Base-by-base conservation (phyloP, 441 rosid genomes). In the Croton setiger region DNA sequence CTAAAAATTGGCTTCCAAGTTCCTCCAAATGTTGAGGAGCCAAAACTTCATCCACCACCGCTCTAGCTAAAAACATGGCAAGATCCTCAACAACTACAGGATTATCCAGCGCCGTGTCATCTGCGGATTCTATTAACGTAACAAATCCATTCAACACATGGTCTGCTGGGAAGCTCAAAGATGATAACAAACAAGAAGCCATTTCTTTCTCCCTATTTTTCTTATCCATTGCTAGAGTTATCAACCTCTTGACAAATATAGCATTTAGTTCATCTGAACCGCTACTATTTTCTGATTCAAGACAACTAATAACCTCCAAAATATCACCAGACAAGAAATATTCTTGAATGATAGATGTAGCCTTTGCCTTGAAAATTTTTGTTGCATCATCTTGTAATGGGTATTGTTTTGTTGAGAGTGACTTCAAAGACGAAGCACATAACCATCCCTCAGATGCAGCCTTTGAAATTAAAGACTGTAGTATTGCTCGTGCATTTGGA, bases 371-470 rank as follows among this genome's bases (percentile, higher is more conserved):
- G 75, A 88, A 88, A 21, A 48, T 70, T 69, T 60, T 82, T n/a
- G 87, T 62, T 39, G 76, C 77, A 53, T 63, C 52, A 70, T 84
- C 88, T 69, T 80, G 83, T 36, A 83, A 70, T 23, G 73, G 61
- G 67, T 27, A 77, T 64, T 75, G 85, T 41, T 57, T 64, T 0
- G 85, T 44, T 1, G 88, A 77, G 59, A 88, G 75, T 5, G 89
- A 76, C 71, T 83, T 89, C 80, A 89, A 72, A 68, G 92, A 84
- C 39, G 97, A 92, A 67, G 87, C 94, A 67, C 89, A 79, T 66
- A 89, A 49, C 98, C 96, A 92, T 9, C 96, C 98, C 72, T 92
- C 94, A 44, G 96, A 92, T 41, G 94, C 85, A 0, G 92, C 94
- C 70, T 83, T 85, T 1, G 98, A 85, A 68, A 92, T 87, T 83